Conservation (phyloP, 805 yeast species). For the Wickerhamiella siamensis region DNA sequence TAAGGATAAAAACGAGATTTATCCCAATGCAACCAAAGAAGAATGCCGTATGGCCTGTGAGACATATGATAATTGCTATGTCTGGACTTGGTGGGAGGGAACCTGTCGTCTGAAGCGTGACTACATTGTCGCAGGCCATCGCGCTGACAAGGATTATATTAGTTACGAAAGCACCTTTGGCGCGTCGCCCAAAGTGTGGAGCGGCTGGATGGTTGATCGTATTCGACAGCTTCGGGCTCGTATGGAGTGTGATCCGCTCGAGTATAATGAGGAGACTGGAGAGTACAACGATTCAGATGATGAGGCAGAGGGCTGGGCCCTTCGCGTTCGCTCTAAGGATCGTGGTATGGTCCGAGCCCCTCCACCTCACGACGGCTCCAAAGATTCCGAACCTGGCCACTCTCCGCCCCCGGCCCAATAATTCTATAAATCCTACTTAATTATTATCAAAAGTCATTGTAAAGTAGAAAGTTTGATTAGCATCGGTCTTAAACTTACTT, state of each 20-base stretch:
- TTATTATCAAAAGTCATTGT: no score
- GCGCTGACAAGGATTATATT: constrained; percentile 6
- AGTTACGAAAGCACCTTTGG: constrained; percentile 2
- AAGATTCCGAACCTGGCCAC: no score
- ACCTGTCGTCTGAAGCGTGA: constrained; percentile 7
- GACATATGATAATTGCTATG: constrained; percentile 7
- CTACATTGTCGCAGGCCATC: constrained; percentile 12
- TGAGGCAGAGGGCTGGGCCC: neutral
- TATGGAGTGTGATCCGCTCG: constrained; percentile 12
- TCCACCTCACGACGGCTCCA: no score
- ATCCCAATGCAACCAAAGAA: constrained; percentile 8
- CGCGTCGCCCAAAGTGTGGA: neutral
- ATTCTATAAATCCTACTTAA: no score
- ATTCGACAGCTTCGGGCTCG: constrained; percentile 19
- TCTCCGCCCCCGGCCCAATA: no score
- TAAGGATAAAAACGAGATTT: constrained; percentile 2
- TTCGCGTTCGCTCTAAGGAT: neutral
- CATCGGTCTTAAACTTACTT: no score
- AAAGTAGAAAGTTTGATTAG: no score
- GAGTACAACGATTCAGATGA: neutral
- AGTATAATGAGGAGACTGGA: neutral
- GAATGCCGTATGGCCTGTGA: constrained; percentile 11
- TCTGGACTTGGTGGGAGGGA: constrained; percentile 11
- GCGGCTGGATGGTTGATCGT: constrained; percentile 25
- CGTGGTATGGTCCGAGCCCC: no score